Evolutionary conservation across 345 rosid species (phyloP), one percentile per base, ranked within the genome.

Genomic region (Rhodamnia argentea): DNA sequence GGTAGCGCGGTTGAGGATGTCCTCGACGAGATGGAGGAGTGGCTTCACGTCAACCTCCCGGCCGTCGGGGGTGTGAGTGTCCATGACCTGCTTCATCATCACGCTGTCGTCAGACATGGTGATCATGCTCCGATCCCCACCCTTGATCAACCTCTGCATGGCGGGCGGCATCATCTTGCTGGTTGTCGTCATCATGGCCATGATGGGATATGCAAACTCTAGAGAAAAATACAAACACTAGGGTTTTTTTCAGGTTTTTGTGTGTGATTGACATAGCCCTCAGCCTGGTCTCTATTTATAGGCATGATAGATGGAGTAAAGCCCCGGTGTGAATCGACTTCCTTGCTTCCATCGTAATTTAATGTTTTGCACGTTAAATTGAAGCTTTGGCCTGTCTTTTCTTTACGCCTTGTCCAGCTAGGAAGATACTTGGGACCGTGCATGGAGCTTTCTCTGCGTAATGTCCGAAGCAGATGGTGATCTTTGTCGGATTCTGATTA

Each of bases 271-370:
- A 53, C 32, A 18, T 51, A 20, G 44, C 44, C 44, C 84, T 52
- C 5, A 16, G 85, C 47, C 78, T 32, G 57, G 59, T 37, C 20
- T 52, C 24, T 44, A 13, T 82, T 83, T 86, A 52, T 83, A 86
- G 85, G 75, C 3, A 37, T 37, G 29, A 62, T n/a, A 44, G 59
- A 57, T 40, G 16, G 52, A 24, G 32, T 18, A 57, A 47, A 52
- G 32, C 14, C 59, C 60, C 24, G 42, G 84, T 70, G 74, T 87
- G 94, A 93, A 92, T 94, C 94, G 82, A 92, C 95, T 93, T 92
- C 95, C 93, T 96, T 95, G 93, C 96, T 96, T 94, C 92, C 27
- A 62, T 58, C 84, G 78, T 84, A 92, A 93, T 94, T 94, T 53
- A 89, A 85, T 85, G 86, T 42, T 64, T 27, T 84, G 18, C 3